Evolutionary conservation across 176 grass and related monocot species (phyloP).

Genomic region (Bolboschoenus planiculmis): DNA sequence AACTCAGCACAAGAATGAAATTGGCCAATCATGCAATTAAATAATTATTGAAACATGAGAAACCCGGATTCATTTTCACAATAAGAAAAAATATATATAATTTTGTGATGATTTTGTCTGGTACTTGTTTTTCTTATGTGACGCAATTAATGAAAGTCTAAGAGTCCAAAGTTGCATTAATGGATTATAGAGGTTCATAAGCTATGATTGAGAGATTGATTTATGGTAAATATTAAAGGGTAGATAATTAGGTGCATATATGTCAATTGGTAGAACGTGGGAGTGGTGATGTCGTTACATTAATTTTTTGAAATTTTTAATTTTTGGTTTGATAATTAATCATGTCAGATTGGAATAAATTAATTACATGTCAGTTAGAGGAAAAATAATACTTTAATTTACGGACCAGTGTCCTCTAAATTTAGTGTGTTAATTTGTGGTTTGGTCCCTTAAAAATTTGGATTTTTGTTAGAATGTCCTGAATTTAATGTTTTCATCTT

Average conservation of each 20-base stretch:
- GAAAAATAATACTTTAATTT: slow-evolving; percentile 8
- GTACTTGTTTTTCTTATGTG: slow-evolving; percentile 12
- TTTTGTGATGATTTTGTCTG: slow-evolving; percentile 15
- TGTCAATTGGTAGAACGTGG: slow-evolving; percentile 28
- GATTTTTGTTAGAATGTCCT: neutral
- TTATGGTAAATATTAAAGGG: slow-evolving; percentile 15
- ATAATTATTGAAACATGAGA: neutral
- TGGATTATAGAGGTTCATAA: neutral
- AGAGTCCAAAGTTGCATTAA: slow-evolving; percentile 18
- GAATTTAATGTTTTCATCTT: neutral
- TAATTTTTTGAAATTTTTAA: neutral
- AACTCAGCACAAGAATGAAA: slow-evolving; percentile 16
- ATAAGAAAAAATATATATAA: neutral
- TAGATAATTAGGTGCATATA: neutral
- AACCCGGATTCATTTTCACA: neutral
- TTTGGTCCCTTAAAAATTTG: neutral
- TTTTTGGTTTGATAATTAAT: slow-evolving; percentile 18
- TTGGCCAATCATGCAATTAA: slow-evolving; percentile 22
- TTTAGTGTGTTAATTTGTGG: neutral
- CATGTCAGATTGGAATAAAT: slow-evolving; percentile 12
- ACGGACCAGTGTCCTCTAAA: neutral
- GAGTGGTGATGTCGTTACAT: slow-evolving; percentile 27
- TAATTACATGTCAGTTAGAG: slow-evolving; percentile 19
- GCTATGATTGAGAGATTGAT: slow-evolving; percentile 16
- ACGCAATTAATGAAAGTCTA: slow-evolving; percentile 20